These are phyloP conservation scores for Clarkia xantiana DNA, from an alignment of 345 rosid species.

Conservation along the genomic window DNA sequence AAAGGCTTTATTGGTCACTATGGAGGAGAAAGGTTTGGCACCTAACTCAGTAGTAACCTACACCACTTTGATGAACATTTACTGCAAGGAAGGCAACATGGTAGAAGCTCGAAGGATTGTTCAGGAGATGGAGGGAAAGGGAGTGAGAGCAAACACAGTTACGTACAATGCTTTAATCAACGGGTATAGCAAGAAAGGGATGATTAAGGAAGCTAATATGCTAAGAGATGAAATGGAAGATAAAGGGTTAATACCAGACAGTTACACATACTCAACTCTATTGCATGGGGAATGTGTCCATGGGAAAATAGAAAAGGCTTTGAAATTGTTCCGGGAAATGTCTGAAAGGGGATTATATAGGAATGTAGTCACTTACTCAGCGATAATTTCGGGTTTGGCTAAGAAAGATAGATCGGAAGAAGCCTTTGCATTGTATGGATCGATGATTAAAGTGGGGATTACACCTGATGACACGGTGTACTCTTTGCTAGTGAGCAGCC, in stretches of 20 bases:
- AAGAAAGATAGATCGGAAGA: constrained; percentile 70
- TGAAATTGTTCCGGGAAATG: constrained; percentile 49
- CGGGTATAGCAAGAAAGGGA: constrained; percentile 55
- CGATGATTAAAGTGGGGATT: constrained; percentile 45
- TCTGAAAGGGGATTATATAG: constrained; percentile 30
- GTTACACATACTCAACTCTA: constrained; percentile 61
- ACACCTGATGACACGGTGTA: constrained; percentile 56
- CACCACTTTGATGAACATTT: constrained; percentile 58
- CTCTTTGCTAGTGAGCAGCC: constrained; percentile 55
- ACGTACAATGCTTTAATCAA: constrained; percentile 59
- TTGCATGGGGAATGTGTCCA: constrained; percentile 60
- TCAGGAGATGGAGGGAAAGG: constrained; percentile 43
- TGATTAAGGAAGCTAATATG: constrained; percentile 45
- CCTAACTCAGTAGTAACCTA: constrained; percentile 48
- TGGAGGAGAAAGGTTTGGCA: constrained; percentile 36
- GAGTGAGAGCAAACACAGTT: constrained; percentile 31
- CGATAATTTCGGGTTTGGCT: constrained; percentile 53
- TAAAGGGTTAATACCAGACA: constrained; percentile 34
- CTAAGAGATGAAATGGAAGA: constrained; percentile 44
- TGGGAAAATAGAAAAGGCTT: constrained; percentile 50
- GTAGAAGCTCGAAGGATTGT: constrained; percentile 58
- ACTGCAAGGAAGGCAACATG: constrained; percentile 69
- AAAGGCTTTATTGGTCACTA: constrained; percentile 38
- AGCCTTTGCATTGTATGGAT: constrained; percentile 60
- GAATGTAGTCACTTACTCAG: constrained; percentile 40